These are phyloP conservation scores for Evernia prunastri DNA, from an alignment of 495 filamentous ascomycete genomes.

Conservation along the genomic window DNA sequence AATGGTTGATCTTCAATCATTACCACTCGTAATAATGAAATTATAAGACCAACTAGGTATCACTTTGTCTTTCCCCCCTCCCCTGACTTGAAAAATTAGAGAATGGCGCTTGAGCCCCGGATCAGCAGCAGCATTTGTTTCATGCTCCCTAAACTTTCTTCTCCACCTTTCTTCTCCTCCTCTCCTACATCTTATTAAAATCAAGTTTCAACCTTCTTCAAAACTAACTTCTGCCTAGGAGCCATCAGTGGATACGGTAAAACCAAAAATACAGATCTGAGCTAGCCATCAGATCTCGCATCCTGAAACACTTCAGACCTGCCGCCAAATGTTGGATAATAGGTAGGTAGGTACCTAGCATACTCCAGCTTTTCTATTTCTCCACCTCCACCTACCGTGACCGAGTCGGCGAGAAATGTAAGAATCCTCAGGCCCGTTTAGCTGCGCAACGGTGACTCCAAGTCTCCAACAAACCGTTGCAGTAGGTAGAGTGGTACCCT, in stretches of 20 bases:
- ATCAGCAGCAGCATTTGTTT: background rate
- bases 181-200: too few relatives aligned
- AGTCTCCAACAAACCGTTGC: constrained; percentile 5
- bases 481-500: background rate
- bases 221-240: background rate
- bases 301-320: background rate
- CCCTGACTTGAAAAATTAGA: too few relatives aligned
- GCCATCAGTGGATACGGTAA: background rate
- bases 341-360: too few relatives aligned
- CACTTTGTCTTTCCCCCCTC: background rate
- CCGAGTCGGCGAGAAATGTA: too few relatives aligned
- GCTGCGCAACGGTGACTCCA: background rate
- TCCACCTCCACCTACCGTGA: too few relatives aligned
- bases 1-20: too few relatives aligned
- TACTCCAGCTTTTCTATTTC: too few relatives aligned
- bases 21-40: too few relatives aligned
- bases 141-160: background rate
- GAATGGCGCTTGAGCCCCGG: background rate
- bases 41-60: too few relatives aligned
- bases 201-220: background rate
- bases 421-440: background rate
- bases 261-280: background rate
- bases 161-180: too few relatives aligned
- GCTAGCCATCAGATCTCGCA: background rate
- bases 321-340: background rate